Evolutionary conservation across 2,329 filamentous ascomycete species (phyloP).

Genomic region (Purpureocillium takamizusanense): DNA sequence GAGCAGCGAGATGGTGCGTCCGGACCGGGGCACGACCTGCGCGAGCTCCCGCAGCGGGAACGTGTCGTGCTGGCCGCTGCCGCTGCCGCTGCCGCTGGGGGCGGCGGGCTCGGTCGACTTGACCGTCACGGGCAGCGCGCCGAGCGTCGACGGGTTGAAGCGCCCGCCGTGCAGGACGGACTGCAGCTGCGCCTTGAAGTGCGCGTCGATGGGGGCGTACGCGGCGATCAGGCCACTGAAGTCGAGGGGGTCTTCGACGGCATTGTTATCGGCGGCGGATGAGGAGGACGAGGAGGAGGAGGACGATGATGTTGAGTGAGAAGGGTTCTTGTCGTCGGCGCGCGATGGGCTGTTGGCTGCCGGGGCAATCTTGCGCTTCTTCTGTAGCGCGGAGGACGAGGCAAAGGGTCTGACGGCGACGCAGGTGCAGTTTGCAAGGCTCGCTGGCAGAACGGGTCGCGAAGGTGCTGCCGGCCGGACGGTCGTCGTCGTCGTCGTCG

Average conservation of each 20-base stretch:
- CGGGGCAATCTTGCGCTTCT: slow-evolving; percentile 29
- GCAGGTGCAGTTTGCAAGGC: slow-evolving; percentile 9
- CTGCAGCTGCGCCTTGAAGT: slow-evolving; percentile 34
- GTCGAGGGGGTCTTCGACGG: slow-evolving; percentile 36
- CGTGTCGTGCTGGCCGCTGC: slow-evolving; percentile 9
- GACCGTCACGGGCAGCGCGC: slow-evolving; percentile 32
- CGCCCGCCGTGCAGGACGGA: slow-evolving; percentile 33
- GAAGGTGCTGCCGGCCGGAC: too few species aligned
- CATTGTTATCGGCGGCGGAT: too few species aligned
- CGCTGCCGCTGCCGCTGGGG: neutral
- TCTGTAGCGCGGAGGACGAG: slow-evolving; percentile 18
- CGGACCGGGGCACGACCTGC: slow-evolving; percentile 39
- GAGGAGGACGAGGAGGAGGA: slow-evolving; percentile 16
- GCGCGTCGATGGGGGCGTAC: slow-evolving; percentile 28
- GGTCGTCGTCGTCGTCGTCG: slow-evolving; percentile 1
- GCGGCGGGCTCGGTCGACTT: slow-evolving; percentile 15
- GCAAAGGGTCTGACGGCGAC: slow-evolving; percentile 16
- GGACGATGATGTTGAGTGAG: slow-evolving; percentile 10
- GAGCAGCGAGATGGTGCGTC: slow-evolving; percentile 30
- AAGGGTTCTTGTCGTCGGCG: slow-evolving; percentile 8
- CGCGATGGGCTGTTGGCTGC: slow-evolving; percentile 18
- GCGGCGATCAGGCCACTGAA: slow-evolving; percentile 38
- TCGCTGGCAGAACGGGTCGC: too few species aligned
- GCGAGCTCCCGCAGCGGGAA: slow-evolving; percentile 48
- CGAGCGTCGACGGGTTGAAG: slow-evolving; percentile 42